A percentile compares a stretch with the other conserved stretches of the same genome.
Evolutionary conservation across 2,329 filamentous ascomycete genomes (phyloP).

Genomic region (Metarhizium anisopliae): DNA sequence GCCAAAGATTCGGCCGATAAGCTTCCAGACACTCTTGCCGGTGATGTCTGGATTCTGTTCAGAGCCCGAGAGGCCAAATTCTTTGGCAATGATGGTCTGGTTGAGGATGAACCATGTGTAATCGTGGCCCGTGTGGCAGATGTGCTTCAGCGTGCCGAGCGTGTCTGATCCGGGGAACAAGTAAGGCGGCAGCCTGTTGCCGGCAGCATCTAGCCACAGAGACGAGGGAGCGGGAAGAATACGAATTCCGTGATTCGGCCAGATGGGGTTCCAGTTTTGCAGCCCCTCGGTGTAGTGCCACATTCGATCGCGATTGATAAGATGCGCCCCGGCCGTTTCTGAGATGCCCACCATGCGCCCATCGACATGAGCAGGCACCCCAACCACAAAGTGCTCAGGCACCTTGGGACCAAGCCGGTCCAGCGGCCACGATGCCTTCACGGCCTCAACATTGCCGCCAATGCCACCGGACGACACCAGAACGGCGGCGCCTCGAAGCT

Average conservation of each 20-base stretch:
- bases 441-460: constrained; percentile 51
- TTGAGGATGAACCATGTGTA: constrained; percentile 56
- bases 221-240: constrained; percentile 52
- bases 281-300: constrained; percentile 59
- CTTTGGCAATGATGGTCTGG: constrained; percentile 48
- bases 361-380: constrained; percentile 56
- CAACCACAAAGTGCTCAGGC: constrained; percentile 47
- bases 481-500: constrained; percentile 42
- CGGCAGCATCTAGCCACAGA: constrained; percentile 53
- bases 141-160: constrained; percentile 47
- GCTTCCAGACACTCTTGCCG: constrained; percentile 44
- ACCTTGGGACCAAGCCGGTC: constrained; percentile 47
- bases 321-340: constrained; percentile 39
- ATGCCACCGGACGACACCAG: constrained; percentile 51
- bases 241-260: constrained; percentile 52
- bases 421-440: constrained; percentile 48
- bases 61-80: constrained; percentile 53
- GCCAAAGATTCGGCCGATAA: constrained; percentile 42
- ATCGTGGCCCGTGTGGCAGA: constrained; percentile 51
- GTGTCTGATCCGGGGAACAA: constrained; percentile 51
- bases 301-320: constrained; percentile 55
- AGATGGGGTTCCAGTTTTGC: constrained; percentile 53
- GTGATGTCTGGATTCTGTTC: constrained; percentile 56
- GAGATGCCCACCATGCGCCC: constrained; percentile 53
- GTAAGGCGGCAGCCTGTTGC: constrained; percentile 46